phyloP scores from a whole-genome alignment of 768 basidiomycete genomes.

The Hydnum rufescens region DNA sequence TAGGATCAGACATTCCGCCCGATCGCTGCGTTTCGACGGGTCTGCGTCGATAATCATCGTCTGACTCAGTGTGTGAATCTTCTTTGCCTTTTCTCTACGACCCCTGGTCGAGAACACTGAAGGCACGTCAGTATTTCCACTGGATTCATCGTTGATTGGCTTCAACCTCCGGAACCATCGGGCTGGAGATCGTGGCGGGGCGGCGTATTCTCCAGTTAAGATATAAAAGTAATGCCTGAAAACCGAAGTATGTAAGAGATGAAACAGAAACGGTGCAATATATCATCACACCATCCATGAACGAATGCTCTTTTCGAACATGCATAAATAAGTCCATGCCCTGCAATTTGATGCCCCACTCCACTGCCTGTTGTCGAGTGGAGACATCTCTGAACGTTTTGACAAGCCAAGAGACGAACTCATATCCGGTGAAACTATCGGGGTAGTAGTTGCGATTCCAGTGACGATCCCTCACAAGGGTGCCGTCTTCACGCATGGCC shows the following conservation, averaged over 20 bases:
- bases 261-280: not conserved
- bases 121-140: not conserved
- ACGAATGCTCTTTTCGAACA: constrained; percentile 55
- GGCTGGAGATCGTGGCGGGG: constrained; percentile 14
- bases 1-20: constrained; percentile 70
- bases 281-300: constrained; percentile 66
- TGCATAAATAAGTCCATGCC: constrained; percentile 79
- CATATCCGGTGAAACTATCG: constrained; percentile 75
- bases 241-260: not conserved
- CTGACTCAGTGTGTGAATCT: constrained; percentile 36
- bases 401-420: constrained; percentile 83
- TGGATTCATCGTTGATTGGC: not conserved
- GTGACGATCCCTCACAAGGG: constrained; percentile 63
- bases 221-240: constrained; percentile 75
- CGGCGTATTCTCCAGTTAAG: constrained; percentile 53
- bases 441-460: constrained; percentile 63
- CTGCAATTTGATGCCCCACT: constrained; percentile 57
- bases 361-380: constrained; percentile 55
- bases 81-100: not conserved
- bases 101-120: not conserved
- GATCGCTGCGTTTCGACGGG: constrained; percentile 39
- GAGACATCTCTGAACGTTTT: constrained; percentile 79
- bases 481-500: constrained; percentile 68
- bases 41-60: constrained; percentile 85
- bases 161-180: not conserved